phyloP scores from a whole-genome alignment of 495 filamentous ascomycete genomes.

The Penicillium ochrochloron region DNA sequence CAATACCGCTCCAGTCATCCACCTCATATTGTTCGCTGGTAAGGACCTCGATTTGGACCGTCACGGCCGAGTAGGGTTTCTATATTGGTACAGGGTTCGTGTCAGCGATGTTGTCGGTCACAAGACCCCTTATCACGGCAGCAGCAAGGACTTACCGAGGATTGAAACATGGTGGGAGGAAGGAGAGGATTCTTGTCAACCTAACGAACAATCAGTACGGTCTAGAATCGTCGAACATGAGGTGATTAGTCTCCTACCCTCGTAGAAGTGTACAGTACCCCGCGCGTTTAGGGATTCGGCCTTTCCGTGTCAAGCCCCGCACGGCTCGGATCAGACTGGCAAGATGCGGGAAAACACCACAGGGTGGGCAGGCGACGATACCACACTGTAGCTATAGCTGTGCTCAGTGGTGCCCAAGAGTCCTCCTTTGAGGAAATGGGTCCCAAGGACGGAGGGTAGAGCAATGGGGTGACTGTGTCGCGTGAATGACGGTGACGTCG shows the following conservation, averaged over 20 bases:
- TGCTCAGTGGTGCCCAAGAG: background rate
- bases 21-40: constrained; percentile 89
- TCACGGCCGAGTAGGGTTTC: constrained; percentile 93
- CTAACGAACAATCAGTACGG: background rate
- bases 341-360: background rate
- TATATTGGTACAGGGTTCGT: constrained; percentile 29
- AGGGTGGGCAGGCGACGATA: background rate
- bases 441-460: background rate
- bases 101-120: constrained; percentile 15
- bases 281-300: constrained; percentile 7
- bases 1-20: constrained; percentile 88
- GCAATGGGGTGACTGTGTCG: constrained; percentile 20
- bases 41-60: constrained; percentile 89
- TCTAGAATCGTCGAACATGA: background rate
- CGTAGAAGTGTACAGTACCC: constrained; percentile 10
- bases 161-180: constrained; percentile 45
- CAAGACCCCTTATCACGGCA: constrained; percentile 18
- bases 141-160: constrained; percentile 36
- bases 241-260: background rate
- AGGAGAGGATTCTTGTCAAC: background rate
- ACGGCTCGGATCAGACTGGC: constrained; percentile 20
- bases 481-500: constrained; percentile 32
- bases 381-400: background rate
- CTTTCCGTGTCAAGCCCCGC: constrained; percentile 25
- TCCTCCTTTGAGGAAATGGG: background rate